phyloP scores from a whole-genome alignment of 2,329 filamentous ascomycete genomes.

The Aspergillus sclerotialis region DNA sequence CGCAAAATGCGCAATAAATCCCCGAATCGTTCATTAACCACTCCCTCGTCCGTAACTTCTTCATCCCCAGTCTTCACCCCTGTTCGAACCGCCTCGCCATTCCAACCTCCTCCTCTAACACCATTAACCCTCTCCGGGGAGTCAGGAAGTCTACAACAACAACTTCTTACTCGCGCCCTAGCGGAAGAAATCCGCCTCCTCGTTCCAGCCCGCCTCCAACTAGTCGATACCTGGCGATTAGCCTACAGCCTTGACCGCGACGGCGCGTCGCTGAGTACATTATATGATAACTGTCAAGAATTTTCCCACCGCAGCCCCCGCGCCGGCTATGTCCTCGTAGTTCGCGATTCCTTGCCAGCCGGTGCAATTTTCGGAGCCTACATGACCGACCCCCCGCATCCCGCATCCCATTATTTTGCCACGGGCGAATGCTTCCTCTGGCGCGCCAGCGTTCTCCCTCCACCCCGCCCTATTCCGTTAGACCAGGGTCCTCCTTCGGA shows the following conservation, averaged over 20 bases:
- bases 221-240: constrained; percentile 79
- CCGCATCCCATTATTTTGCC: constrained; percentile 79
- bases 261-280: constrained; percentile 75
- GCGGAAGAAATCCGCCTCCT: constrained; percentile 92
- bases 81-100: constrained; percentile 63
- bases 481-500: constrained; percentile 18
- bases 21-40: constrained; percentile 40
- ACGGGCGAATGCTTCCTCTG: constrained; percentile 95
- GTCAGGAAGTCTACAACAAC: constrained; percentile 49
- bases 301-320: constrained; percentile 59
- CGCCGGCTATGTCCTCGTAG: constrained; percentile 83
- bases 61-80: constrained; percentile 33
- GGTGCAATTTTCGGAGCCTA: constrained; percentile 77
- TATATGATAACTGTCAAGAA: constrained; percentile 71
- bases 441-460: constrained; percentile 62
- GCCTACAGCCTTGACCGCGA: constrained; percentile 88
- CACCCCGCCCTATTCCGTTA: constrained; percentile 9
- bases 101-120: constrained; percentile 82
- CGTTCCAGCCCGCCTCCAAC: constrained; percentile 76
- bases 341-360: constrained; percentile 57
- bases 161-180: constrained; percentile 62
- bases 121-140: constrained; percentile 60
- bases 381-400: constrained; percentile 79
- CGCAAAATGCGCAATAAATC: constrained; percentile 12
- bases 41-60: too few relatives aligned